Conservation (phyloP, 371 early-diverging fungal species). For the Cokeromyces recurvatus region DNA sequence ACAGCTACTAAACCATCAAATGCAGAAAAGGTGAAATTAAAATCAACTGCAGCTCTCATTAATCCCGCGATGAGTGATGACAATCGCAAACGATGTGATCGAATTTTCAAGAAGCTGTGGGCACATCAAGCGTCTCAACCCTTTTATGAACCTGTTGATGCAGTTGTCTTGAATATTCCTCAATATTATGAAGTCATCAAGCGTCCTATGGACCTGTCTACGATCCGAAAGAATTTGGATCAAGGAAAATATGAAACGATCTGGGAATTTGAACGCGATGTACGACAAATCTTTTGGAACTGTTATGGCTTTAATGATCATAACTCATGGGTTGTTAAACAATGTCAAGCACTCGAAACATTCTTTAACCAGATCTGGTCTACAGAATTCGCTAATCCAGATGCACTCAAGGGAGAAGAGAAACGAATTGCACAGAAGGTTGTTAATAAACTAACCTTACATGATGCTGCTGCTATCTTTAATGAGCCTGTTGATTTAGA, state of each 20-base stretch:
- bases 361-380: constrained; percentile 41
- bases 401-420: constrained; percentile 33
- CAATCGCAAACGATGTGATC: constrained; percentile 32
- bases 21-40: neutral
- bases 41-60: constrained; percentile 8
- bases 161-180: constrained; percentile 76
- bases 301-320: constrained; percentile 89
- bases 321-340: constrained; percentile 48
- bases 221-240: constrained; percentile 79
- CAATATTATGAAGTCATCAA: constrained; percentile 87
- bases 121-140: constrained; percentile 31
- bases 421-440: constrained; percentile 31
- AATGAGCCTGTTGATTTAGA: constrained; percentile 89
- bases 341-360: constrained; percentile 33
- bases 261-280: constrained; percentile 53
- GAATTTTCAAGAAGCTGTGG: constrained; percentile 34
- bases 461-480: constrained; percentile 51
- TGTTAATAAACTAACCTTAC: constrained; percentile 30
- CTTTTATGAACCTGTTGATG: constrained; percentile 75
- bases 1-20: no score
- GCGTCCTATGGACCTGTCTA: constrained; percentile 94
- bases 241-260: constrained; percentile 35
- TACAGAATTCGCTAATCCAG: constrained; percentile 34
- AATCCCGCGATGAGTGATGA: constrained; percentile 29
- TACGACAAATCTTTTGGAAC: constrained; percentile 76